Evolutionary conservation across 192 early-diverging fungal genomes (phyloP), one percentile per base, ranked within the genome.

Genomic region (Podila verticillata): DNA sequence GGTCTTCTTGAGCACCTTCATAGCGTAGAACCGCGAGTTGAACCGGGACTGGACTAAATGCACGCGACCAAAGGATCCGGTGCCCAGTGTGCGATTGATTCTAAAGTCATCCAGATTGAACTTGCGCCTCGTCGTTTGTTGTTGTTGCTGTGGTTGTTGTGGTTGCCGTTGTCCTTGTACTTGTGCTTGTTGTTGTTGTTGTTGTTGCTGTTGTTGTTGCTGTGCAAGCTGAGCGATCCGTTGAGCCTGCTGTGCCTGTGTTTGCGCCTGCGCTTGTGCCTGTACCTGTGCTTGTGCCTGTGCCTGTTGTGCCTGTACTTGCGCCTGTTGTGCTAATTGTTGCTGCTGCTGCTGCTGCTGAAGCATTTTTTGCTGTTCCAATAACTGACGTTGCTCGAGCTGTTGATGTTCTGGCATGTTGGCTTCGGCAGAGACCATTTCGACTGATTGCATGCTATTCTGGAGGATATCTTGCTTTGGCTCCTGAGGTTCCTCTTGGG

Each of bases 21-120:
- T 99, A 6, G 97, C 96, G 81, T 96, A 97, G 87, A 92, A 97
- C 67, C 92, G 89, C 54, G 90, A 89, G 39, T 93, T 96, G 48
- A 85, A 74, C 68, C 91, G 89, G 39, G 94, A 91, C 73, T 92
- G 91, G 31, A 96, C 94, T 57, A 99, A 83, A 84, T 97, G 97
- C 44, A 99, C 97, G 20, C 97, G 91, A 31, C 97, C 97, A 87
- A 99, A 98, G 9, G 95, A 97, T 19, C 97, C 97, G 0, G 97
- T 98, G 17, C 97, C 97, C 26, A 99, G 81, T 22, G 97, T 99
- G 36, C 94, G 91, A 70, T 93, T 88, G 60, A 98, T 86, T 54
- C 90, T 85, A 65, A 98, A 95, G 71, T 97, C 94, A 30, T 86
- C 82, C 56, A 99, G 87, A 74, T 84, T 85, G 51, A 92, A 81